phyloP scores from a whole-genome alignment of 306 rosid species.

The Castanea crenata region DNA sequence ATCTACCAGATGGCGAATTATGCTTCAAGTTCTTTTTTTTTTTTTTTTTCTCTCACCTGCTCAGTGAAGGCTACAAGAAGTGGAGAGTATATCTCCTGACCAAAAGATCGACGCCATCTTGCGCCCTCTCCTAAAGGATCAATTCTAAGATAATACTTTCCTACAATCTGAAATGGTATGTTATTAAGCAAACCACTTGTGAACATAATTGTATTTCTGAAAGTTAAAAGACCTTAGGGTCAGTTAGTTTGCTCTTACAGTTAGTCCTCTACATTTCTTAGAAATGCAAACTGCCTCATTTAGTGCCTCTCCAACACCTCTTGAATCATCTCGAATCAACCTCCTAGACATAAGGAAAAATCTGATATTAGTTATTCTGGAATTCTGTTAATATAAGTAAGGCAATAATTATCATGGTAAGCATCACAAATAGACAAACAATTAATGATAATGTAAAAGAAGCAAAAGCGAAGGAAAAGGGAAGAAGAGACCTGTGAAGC shows the following conservation, averaged over 20 bases:
- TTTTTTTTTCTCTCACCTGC: constrained; percentile 31
- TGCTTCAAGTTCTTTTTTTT: constrained; percentile 1
- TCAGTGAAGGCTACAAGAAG: constrained; percentile 80
- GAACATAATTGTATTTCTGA: neutral
- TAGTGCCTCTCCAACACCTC: constrained; percentile 47
- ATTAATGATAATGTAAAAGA: neutral
- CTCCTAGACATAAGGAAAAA: constrained; percentile 46
- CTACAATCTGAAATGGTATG: constrained; percentile 53
- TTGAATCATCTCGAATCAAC: constrained; percentile 63
- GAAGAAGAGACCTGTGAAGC: constrained; percentile 64
- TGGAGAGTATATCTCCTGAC: constrained; percentile 87
- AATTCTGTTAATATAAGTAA: too few relatives aligned
- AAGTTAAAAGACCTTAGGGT: too few relatives aligned
- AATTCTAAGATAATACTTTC: constrained; percentile 72
- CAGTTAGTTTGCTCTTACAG: too few relatives aligned
- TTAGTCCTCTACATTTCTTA: too few relatives aligned
- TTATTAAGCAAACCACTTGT: neutral
- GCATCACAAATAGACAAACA: neutral
- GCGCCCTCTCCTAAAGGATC: constrained; percentile 82
- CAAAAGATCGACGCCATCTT: constrained; percentile 85
- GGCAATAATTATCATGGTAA: too few relatives aligned
- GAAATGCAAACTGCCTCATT: too few relatives aligned
- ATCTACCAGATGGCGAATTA: neutral
- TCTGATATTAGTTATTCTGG: too few relatives aligned
- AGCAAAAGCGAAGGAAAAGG: neutral